Evolutionary conservation across 495 filamentous ascomycete genomes (phyloP).

Genomic region (Xylaria flabelliformis): DNA sequence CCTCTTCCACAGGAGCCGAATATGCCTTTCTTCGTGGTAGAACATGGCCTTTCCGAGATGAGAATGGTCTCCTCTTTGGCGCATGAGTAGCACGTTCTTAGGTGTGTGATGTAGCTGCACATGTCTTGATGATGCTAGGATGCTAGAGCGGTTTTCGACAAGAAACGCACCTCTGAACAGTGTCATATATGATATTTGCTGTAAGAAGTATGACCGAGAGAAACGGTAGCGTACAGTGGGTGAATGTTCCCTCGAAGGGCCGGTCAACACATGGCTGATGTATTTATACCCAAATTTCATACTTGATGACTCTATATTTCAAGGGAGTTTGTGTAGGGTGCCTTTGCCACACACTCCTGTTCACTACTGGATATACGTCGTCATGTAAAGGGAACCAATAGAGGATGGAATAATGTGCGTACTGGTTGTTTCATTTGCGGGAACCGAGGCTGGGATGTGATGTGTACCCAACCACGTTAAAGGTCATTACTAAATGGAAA

Average conservation of each 20-base stretch:
- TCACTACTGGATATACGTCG: conserved; percentile 17
- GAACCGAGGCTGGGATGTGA: conserved; percentile 15
- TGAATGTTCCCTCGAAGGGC: not conserved
- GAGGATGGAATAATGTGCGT: conserved; percentile 10
- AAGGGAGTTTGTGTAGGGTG: conserved; percentile 7
- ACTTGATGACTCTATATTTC: not conserved
- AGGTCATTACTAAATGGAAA: conserved; percentile 9
- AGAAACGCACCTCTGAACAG: conserved; percentile 13
- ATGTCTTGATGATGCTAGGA: conserved; percentile 37
- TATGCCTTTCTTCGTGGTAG: conserved; percentile 41
- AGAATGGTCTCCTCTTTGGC: conserved; percentile 49
- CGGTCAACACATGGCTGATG: conserved; percentile 5
- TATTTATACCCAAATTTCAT: conserved; percentile 22
- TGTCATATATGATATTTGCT: conserved; percentile 1
- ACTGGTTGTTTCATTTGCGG: conserved; percentile 22
- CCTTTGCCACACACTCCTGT: conserved; percentile 21
- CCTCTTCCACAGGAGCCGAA: conserved; percentile 50
- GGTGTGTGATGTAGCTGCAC: conserved; percentile 52
- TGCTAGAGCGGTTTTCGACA: not conserved
- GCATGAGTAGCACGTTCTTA: conserved; percentile 47
- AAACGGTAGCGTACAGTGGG: not conserved
- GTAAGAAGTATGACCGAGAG: not conserved
- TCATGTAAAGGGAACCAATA: conserved; percentile 19
- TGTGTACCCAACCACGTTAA: conserved; percentile 23
- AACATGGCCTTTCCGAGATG: conserved; percentile 51